Base-by-base conservation (phyloP, 768 basidiomycete species). In the Hypsizygus marmoreus region DNA sequence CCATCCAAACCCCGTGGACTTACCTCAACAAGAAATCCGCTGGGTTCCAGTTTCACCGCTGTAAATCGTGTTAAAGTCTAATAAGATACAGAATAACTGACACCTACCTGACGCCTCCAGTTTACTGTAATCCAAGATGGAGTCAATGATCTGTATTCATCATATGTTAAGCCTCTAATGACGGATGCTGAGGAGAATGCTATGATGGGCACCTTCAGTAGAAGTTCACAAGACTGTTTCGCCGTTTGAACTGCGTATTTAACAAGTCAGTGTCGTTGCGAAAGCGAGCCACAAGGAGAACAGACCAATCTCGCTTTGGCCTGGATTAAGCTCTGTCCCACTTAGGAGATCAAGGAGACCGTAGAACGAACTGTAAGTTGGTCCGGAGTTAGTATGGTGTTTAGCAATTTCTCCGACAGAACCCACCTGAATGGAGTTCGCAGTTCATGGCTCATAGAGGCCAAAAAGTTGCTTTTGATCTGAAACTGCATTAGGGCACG, bases 391-490 rank as follows among this genome's bases (percentile, higher is more conserved):
- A 53, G 19, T 46, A 30, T 14, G 25, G 37, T 38, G 17, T 32
- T 13, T 16, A 40, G 23, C 25, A 36, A 14, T 24, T 38, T 38
- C 17, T 9, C 9, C 2, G n/a, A 40, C 12, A 41, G 19, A 10
- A 8, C 41, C n/a, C 52, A 82, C 83, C 82, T 86, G 63, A 89
- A 88, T 1, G 87, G 87, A 0, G 87, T 89, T 42, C 87, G 72
- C 44, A 89, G 67, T 59, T 89, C 86, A 52, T 88, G 87, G 53
- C 82, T 85, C 85, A 88, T 88, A 5, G 84, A 81, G 4, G 85
- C 84, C 49, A 87, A 62, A 56, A 88, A 88, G 55, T 86, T 87
- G 58, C 84, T 86, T 66, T 88, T 88, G 61, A 85, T 86, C 84
- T 87, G 51, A 0, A 46, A 28, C 34, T 12, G 22, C n/a, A 29